Evolutionary conservation across 1,139 yeast genomes (phyloP), one percentile per base, ranked within the genome.

Genomic region (Meyerozyma athensensis): DNA sequence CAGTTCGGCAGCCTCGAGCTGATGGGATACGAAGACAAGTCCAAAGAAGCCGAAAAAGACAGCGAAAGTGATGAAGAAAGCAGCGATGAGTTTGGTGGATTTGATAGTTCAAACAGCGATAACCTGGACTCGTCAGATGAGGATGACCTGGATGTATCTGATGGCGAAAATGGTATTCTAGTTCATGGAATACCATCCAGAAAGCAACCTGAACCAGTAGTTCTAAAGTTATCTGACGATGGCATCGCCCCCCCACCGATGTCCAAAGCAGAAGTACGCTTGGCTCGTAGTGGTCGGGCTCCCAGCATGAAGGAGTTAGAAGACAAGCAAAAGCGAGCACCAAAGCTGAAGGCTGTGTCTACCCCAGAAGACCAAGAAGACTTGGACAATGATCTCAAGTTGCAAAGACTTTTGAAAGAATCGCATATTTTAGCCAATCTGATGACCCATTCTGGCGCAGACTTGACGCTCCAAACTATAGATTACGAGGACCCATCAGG

Each of bases 321-420:
- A 45, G 50, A 30, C 60, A 56, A 36, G 57, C 58, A 39, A 44
- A 48, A 20, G 47, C 43, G 19, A 39, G 51, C 0, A 51, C 63
- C n/a, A 53, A 54, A 28, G 59, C 57, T 34, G 43, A 52, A 49
- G 35, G 49, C 45, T 4, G 54, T 54, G 36, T 54, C 53, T 2
- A 54, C 54, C 2, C 50, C 59, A 38, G 75, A 69, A 45, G 75
- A 70, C 30, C 55, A 53, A 5, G 75, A 68, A 21, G 80, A 86
- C 52, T 56, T 89, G 40, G 77, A 84, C 43, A 86, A 90, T 48
- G 97, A 90, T 58, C 52, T 89, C 19, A 94, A 85, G 46, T 66
- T 92, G 34, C 96, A 90, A 56, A 65, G 96, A 40, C 74, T 92
- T 32, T 65, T 92, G 26, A 72, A 74, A 43, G 97, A 92, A 58